A percentile compares a stretch with the other conserved stretches of the same genome.
phyloP scores from a whole-genome alignment of 306 rosid species.

The Gillenia trifoliata region DNA sequence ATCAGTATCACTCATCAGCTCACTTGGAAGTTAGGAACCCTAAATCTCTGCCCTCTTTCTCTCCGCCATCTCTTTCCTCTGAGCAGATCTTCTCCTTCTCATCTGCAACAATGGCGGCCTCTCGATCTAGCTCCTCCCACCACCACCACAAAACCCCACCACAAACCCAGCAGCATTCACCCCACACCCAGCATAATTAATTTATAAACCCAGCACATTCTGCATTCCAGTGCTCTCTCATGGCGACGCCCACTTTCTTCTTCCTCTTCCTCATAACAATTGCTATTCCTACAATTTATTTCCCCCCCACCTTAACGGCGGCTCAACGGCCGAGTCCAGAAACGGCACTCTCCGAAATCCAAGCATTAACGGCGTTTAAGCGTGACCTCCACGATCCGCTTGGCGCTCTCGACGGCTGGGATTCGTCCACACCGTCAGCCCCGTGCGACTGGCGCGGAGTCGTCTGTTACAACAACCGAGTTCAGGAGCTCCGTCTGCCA shows the following conservation, averaged over 20 bases:
- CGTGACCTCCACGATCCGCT: conserved; percentile 52
- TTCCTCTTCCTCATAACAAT: conserved; percentile 15
- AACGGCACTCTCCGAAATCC: conserved; percentile 29
- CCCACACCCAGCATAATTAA: not conserved
- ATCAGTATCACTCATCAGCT: not conserved
- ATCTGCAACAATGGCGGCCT: not conserved
- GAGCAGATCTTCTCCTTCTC: not conserved
- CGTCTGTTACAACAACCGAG: conserved; percentile 46
- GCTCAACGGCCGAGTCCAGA: conserved; percentile 7
- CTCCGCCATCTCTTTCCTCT: too few relatives aligned
- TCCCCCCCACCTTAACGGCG: conserved; percentile 17
- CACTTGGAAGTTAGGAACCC: not conserved
- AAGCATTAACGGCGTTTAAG: conserved; percentile 55
- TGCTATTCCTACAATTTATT: not conserved
- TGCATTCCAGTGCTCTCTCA: not conserved
- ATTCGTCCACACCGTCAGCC: conserved; percentile 49
- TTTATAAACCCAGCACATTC: not conserved
- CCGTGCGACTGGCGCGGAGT: conserved; percentile 85
- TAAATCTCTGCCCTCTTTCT: too few relatives aligned
- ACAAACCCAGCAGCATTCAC: not conserved
- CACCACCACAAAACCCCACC: conserved; percentile 25
- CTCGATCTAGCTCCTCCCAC: not conserved
- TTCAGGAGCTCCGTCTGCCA: conserved; percentile 52
- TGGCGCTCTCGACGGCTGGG: conserved; percentile 56
- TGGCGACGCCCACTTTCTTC: conserved; percentile 53